These are phyloP conservation scores for Dictyostelium capitatum DNA, from an alignment of 78 protist genomes.

Conservation along the genomic window DNA sequence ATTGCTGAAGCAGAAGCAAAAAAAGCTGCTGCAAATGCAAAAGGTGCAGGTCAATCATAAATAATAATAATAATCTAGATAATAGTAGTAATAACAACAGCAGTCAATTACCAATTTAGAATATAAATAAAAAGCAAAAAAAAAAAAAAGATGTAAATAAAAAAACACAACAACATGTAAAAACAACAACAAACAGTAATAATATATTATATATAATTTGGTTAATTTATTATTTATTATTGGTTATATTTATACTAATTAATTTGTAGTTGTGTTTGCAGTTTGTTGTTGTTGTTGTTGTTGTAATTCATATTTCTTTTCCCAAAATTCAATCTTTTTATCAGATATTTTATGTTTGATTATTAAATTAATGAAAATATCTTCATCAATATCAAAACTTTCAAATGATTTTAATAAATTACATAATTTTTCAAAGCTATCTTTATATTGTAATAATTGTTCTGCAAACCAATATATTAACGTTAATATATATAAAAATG, in stretches of 20 bases:
- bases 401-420: conserved; percentile 16
- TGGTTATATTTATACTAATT: no score
- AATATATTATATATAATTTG: neutral
- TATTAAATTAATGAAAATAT: conserved; percentile 2
- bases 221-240: neutral
- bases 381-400: conserved; percentile 22
- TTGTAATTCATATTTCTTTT: neutral
- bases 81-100: neutral
- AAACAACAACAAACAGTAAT: neutral
- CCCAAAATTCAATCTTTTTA: conserved; percentile 34
- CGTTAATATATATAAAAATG: no score
- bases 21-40: conserved; percentile 9
- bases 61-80: no score
- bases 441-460: conserved; percentile 15
- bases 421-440: conserved; percentile 46
- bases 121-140: neutral
- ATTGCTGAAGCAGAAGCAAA: conserved; percentile 31
- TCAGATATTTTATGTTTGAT: conserved; percentile 18
- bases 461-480: no score
- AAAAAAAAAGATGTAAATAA: conserved; percentile 12
- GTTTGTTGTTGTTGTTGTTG: neutral
- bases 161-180: neutral
- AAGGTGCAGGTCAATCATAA: neutral
- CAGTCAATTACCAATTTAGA: neutral
- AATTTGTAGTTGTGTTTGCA: neutral